These are phyloP conservation scores for Candida gorgasii DNA, from an alignment of 805 yeast species.

Conservation along the genomic window DNA sequence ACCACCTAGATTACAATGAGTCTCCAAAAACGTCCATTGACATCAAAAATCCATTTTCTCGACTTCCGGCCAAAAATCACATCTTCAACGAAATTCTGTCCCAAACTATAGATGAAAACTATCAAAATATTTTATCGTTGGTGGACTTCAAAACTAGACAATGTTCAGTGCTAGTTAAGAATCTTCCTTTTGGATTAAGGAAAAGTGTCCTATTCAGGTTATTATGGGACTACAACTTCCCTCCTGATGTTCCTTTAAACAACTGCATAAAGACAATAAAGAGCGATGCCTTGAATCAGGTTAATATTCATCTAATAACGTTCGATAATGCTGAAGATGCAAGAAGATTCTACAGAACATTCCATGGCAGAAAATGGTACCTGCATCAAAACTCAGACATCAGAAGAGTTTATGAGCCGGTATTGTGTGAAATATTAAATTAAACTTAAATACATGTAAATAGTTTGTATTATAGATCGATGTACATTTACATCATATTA, in stretches of 20 bases:
- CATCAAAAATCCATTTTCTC: slow-evolving; percentile 4
- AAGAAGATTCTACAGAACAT: slow-evolving; percentile 49
- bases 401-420: slow-evolving; percentile 32
- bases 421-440: slow-evolving; percentile 32
- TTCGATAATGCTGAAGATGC: slow-evolving; percentile 52
- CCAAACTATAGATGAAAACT: slow-evolving; percentile 11
- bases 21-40: neutral
- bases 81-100: neutral
- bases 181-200: slow-evolving; percentile 48
- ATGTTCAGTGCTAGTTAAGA: slow-evolving; percentile 39
- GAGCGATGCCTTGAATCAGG: slow-evolving; percentile 28
- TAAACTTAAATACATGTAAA: slow-evolving; percentile 11
- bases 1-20: neutral
- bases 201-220: slow-evolving; percentile 35
- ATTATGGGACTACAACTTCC: slow-evolving; percentile 54
- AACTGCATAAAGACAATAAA: slow-evolving; percentile 21
- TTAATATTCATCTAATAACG: slow-evolving; percentile 33
- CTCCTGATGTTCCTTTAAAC: slow-evolving; percentile 16
- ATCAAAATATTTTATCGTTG: slow-evolving; percentile 16
- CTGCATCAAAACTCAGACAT: slow-evolving; percentile 23
- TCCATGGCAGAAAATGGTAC: slow-evolving; percentile 52
- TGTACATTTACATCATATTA: neutral
- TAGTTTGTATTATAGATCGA: neutral
- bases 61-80: neutral
- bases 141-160: slow-evolving; percentile 22